Base-by-base conservation (phyloP, 2,329 filamentous ascomycete species). In the Waltergamsia citrina region DNA sequence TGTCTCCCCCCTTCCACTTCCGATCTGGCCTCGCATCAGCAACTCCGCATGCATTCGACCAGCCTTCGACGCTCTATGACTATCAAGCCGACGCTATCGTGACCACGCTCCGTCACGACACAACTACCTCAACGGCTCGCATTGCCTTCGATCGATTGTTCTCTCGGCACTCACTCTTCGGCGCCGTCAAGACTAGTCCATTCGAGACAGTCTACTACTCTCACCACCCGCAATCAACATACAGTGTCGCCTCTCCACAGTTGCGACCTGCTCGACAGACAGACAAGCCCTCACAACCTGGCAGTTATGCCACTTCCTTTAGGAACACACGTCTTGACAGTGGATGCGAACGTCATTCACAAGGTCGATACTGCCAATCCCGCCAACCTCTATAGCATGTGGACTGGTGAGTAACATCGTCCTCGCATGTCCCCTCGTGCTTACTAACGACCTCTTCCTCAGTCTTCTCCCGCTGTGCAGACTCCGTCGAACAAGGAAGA, bases 381-480 rank as follows among this genome's bases (percentile, higher is more conserved):
- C 19, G 85, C 94, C 62, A 93, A 88, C 54, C 76, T 96, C 33
- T 93, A 92, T 63, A 88, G 85, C 67, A 93, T 96, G 76, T 94
- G 88, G 87, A 90, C 86, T 57, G 85, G 87, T 94, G 63, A 74
- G 84, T 71, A 19, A 12, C 29, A 19, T 41, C 43, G n/a, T 39
- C 29, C 12, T 31, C 24, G 20, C 12, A 10, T 29, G 31, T 19
- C 6, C 8, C 35, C 38, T 35, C 33, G 45, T 41, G 44, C 57
- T 63, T 46, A 65, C 53, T 37, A 39, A 35, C 15, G 3, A 33
- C 23, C 22, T 24, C 15, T 9, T 17, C 21, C 15, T 27, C 53
- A 92, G 87, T 96, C 40, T 95, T 96, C 55, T 90, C 87, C 33
- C 85, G 87, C 62, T 94, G 90, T 60, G 86, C 87, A 53, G 85